Percentiles rank a stretch among this genome's conserved stretches.
Conservation (phyloP, 2,329 filamentous ascomycete genomes). For the Beauveria sp. region DNA sequence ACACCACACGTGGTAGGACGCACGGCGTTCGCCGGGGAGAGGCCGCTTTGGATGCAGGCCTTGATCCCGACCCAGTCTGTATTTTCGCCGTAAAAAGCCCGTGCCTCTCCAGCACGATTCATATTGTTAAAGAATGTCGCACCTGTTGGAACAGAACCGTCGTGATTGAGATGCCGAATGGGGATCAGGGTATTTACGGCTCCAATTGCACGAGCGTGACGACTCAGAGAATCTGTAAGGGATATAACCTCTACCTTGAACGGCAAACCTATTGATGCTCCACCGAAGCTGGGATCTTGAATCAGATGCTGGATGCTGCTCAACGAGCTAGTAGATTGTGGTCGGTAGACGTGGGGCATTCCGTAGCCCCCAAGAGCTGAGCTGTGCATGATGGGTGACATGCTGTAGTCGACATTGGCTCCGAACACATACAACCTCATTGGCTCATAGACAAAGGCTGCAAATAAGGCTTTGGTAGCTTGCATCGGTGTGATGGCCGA, state of each 20-base stretch:
- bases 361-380: slow-evolving; percentile 60
- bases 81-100: slow-evolving; percentile 69
- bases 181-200: slow-evolving; percentile 72
- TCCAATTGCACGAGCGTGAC: slow-evolving; percentile 66
- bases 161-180: slow-evolving; percentile 50
- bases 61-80: slow-evolving; percentile 77
- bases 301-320: slow-evolving; percentile 57
- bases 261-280: slow-evolving; percentile 63
- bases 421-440: slow-evolving; percentile 70
- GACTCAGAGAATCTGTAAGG: slow-evolving; percentile 60
- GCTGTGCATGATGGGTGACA: slow-evolving; percentile 74
- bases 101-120: slow-evolving; percentile 57
- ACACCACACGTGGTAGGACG: slow-evolving; percentile 48
- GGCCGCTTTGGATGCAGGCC: slow-evolving; percentile 62
- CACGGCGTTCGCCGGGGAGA: slow-evolving; percentile 64
- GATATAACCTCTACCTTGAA: slow-evolving; percentile 70
- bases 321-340: slow-evolving; percentile 54
- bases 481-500: slow-evolving; percentile 50
- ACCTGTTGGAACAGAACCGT: slow-evolving; percentile 50
- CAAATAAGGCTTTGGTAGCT: slow-evolving; percentile 57
- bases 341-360: slow-evolving; percentile 60
- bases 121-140: slow-evolving; percentile 42
- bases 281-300: slow-evolving; percentile 60
- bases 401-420: slow-evolving; percentile 62
- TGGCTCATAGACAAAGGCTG: slow-evolving; percentile 58